Conservation (phyloP, 2,329 filamentous ascomycete genomes). For the Sphaerostilbella broomeana region DNA sequence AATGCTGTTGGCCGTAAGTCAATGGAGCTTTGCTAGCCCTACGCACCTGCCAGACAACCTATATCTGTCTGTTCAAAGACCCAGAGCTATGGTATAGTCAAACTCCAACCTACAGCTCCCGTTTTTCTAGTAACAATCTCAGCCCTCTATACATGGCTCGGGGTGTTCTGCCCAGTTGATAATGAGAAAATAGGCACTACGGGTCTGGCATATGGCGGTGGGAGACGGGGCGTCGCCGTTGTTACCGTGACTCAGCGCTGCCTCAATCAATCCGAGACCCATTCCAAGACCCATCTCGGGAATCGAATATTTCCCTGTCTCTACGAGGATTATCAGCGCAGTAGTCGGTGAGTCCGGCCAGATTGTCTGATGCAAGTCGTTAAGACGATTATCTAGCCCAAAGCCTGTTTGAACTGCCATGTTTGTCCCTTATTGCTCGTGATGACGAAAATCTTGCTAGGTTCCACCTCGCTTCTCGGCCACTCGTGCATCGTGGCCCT, state of each 20-base stretch:
- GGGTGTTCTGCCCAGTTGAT: too few relatives aligned
- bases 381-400: conserved; percentile 9
- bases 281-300: conserved; percentile 12
- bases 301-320: conserved; percentile 6
- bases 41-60: conserved; percentile 4
- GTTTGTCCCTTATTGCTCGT: conserved; percentile 4
- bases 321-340: conserved; percentile 3
- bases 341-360: conserved; percentile 13
- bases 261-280: conserved; percentile 8
- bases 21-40: conserved; percentile 5
- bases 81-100: conserved; percentile 2
- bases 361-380: conserved; percentile 6
- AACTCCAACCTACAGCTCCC: conserved; percentile 4
- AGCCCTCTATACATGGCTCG: too few relatives aligned
- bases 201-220: conserved; percentile 9
- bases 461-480: conserved; percentile 12
- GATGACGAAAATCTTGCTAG: conserved; percentile 14
- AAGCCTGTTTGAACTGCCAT: conserved; percentile 10
- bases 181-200: too few relatives aligned
- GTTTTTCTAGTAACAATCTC: too few relatives aligned
- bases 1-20: neutral
- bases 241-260: conserved; percentile 13
- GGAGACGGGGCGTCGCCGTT: conserved; percentile 14
- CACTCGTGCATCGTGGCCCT: conserved; percentile 16
- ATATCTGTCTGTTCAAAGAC: too few relatives aligned